phyloP scores from a whole-genome alignment of 495 filamentous ascomycete species.

The Xylaria castorea region DNA sequence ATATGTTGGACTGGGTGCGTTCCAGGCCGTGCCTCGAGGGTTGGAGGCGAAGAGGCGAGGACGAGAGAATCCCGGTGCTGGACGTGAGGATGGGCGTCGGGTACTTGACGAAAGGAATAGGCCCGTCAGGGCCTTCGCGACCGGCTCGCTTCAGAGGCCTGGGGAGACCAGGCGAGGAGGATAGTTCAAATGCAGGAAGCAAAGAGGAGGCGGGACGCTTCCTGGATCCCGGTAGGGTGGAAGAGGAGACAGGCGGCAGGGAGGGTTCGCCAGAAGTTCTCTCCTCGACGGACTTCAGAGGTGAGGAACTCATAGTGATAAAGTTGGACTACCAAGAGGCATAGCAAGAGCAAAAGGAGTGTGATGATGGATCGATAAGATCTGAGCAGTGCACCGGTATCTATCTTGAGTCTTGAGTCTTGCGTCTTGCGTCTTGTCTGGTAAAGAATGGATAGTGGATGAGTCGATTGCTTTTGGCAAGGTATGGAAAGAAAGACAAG shows the following conservation, averaged over 20 bases:
- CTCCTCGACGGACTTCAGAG: constrained; percentile 38
- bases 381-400: constrained; percentile 2
- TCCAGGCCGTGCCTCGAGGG: constrained; percentile 56
- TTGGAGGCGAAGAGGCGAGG: constrained; percentile 73
- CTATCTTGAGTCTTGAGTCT: not conserved
- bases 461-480: not conserved
- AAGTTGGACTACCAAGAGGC: constrained; percentile 26
- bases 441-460: not conserved
- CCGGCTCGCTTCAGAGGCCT: constrained; percentile 73
- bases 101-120: constrained; percentile 65
- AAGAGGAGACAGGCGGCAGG: constrained; percentile 36
- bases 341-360: constrained; percentile 29
- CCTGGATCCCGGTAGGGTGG: constrained; percentile 56
- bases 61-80: constrained; percentile 88
- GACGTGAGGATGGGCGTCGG: constrained; percentile 94
- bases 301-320: constrained; percentile 39
- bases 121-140: constrained; percentile 55
- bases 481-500: not conserved
- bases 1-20: constrained; percentile 70
- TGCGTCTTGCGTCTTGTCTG: not conserved
- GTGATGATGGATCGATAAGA: not conserved
- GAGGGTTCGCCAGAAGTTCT: constrained; percentile 34
- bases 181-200: constrained; percentile 93
- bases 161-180: constrained; percentile 84
- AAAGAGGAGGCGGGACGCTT: constrained; percentile 83